These are phyloP conservation scores for Hymenoscyphus infarciens DNA, from an alignment of 2,329 filamentous ascomycete genomes.

Conservation along the genomic window DNA sequence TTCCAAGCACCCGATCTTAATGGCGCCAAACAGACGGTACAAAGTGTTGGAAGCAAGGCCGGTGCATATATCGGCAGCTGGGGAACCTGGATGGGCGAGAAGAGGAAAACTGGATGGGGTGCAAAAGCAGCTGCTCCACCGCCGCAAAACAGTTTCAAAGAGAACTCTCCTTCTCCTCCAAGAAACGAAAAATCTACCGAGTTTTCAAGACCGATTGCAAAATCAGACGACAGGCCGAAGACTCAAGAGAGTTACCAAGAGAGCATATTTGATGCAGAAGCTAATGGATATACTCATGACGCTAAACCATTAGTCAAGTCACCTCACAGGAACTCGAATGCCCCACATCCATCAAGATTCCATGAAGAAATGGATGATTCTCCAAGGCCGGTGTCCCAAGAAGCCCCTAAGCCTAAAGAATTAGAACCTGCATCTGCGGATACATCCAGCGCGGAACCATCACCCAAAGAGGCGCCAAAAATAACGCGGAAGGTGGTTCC, in stretches of 20 bases:
- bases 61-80: slow-evolving; percentile 65
- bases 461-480: slow-evolving; percentile 2
- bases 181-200: slow-evolving; percentile 18
- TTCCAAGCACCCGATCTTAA: slow-evolving; percentile 36
- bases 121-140: not conserved
- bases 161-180: slow-evolving; percentile 13
- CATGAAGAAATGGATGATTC: slow-evolving; percentile 20
- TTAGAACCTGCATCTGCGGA: not conserved
- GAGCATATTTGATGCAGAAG: slow-evolving; percentile 36
- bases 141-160: slow-evolving; percentile 22
- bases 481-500: not conserved
- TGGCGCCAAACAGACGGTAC: slow-evolving; percentile 45
- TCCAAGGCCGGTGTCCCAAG: too few relatives aligned
- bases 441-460: not conserved
- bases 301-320: slow-evolving; percentile 4
- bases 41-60: slow-evolving; percentile 52
- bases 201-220: slow-evolving; percentile 5
- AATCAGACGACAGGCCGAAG: slow-evolving; percentile 23
- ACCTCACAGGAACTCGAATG: not conserved
- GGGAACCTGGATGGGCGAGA: slow-evolving; percentile 71
- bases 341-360: slow-evolving; percentile 16
- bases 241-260: slow-evolving; percentile 32
- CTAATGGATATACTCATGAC: not conserved
- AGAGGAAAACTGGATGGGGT: slow-evolving; percentile 52
- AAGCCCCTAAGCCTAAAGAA: not conserved